These are phyloP conservation scores for Hymenotorrendiella dingleyae DNA, from an alignment of 2,329 filamentous ascomycete species.

Conservation along the genomic window DNA sequence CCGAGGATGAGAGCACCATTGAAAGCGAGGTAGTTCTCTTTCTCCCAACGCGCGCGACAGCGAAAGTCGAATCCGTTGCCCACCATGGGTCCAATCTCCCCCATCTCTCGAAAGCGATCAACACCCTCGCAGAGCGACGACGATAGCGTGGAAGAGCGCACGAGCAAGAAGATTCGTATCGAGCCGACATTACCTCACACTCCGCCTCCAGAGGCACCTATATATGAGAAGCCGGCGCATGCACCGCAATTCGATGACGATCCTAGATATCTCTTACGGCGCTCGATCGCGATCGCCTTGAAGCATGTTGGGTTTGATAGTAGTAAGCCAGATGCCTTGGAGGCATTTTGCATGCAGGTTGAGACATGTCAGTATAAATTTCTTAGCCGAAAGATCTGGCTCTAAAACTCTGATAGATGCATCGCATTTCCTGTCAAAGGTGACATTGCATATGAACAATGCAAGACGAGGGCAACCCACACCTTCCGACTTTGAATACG, in stretches of 20 bases:
- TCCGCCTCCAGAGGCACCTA: constrained; percentile 21
- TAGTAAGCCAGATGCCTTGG: constrained; percentile 50
- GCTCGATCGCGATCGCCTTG: constrained; percentile 50
- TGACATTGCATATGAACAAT: constrained; percentile 29
- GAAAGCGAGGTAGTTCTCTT: constrained; percentile 3
- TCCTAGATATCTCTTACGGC: constrained; percentile 36
- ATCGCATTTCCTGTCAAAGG: constrained; percentile 25
- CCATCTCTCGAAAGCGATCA: constrained; percentile 24
- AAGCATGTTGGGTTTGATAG: constrained; percentile 53
- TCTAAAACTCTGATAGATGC: constrained; percentile 25
- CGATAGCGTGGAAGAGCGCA: constrained; percentile 19
- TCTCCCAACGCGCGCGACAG: not conserved
- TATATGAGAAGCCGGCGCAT: not conserved
- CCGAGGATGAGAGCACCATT: constrained; percentile 5
- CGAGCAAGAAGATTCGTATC: constrained; percentile 23
- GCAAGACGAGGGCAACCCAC: constrained; percentile 43
- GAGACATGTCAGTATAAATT: constrained; percentile 47
- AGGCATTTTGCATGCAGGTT: constrained; percentile 49
- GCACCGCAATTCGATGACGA: constrained; percentile 26
- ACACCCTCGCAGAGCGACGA: constrained; percentile 24
- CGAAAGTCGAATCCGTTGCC: not conserved
- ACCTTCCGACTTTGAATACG: constrained; percentile 52
- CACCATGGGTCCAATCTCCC: constrained; percentile 22
- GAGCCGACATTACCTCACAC: constrained; percentile 19
- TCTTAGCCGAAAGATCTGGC: not conserved